These are phyloP conservation scores for Chaetomiaceae sp. DNA, from an alignment of 2,329 filamentous ascomycete species.

Conservation along the genomic window DNA sequence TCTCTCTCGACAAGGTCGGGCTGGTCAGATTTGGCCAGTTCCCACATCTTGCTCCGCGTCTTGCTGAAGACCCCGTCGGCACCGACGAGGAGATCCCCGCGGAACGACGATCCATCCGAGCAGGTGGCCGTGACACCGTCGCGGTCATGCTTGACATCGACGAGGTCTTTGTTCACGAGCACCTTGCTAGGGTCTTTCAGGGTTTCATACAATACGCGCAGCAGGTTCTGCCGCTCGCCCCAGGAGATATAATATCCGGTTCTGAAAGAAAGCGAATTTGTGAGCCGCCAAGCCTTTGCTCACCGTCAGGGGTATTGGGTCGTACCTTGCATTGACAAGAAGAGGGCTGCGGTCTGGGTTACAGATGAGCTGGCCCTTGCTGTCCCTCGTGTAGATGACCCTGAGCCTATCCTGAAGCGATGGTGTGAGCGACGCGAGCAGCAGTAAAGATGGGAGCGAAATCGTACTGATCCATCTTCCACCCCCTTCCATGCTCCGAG, in stretches of 20 bases:
- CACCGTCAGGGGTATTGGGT: too few species aligned
- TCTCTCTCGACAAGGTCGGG: conserved; percentile 13
- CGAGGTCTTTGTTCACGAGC: conserved; percentile 28
- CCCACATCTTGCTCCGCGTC: conserved; percentile 34
- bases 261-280: neutral
- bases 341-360: conserved; percentile 21
- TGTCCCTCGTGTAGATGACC: conserved; percentile 21
- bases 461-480: conserved; percentile 21
- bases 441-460: neutral
- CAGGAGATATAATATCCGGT: conserved; percentile 28
- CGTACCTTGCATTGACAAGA: conserved; percentile 10
- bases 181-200: conserved; percentile 29
- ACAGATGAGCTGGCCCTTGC: conserved; percentile 23
- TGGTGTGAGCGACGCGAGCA: neutral
- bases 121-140: conserved; percentile 31
- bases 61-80: conserved; percentile 42
- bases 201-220: conserved; percentile 32
- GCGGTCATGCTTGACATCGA: conserved; percentile 21
- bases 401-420: conserved; percentile 18
- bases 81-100: conserved; percentile 38
- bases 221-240: conserved; percentile 36
- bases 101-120: conserved; percentile 32
- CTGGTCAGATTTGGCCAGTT: conserved; percentile 23
- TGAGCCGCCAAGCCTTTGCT: neutral
- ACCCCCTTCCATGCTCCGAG: conserved; percentile 30